Conservation (phyloP, 331 rosid species). For the Malus hybrid region DNA sequence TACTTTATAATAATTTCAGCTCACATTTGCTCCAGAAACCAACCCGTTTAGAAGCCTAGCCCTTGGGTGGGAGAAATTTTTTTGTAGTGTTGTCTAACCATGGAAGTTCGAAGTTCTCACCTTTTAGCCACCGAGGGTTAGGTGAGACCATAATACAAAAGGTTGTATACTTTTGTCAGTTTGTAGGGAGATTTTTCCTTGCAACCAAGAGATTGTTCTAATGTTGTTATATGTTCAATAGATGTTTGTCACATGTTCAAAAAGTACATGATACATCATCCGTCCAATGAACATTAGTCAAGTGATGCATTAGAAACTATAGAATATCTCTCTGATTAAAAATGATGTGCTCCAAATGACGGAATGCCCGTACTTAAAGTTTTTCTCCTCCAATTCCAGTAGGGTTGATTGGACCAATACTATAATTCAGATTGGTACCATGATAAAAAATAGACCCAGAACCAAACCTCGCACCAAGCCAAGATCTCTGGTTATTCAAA, state of each 20-base stretch:
- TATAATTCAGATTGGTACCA: background rate
- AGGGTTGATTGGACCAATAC: background rate
- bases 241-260: background rate
- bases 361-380: background rate
- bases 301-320: too few relatives aligned
- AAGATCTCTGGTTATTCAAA: too few relatives aligned
- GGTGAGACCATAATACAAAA: background rate
- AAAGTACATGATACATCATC: background rate
- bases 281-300: background rate
- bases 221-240: too few relatives aligned
- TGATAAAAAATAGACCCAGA: background rate
- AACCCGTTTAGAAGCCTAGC: too few relatives aligned
- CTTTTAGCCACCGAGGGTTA: accelerated
- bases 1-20: too few relatives aligned
- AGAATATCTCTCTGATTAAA: background rate
- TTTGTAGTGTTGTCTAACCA: background rate
- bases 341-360: background rate
- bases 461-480: background rate
- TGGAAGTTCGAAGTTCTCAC: background rate
- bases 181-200: background rate
- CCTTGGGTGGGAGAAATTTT: too few relatives aligned
- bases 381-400: background rate
- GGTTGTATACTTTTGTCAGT: too few relatives aligned
- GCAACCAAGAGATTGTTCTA: background rate
- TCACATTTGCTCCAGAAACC: background rate